Conservation (phyloP, 225 moss, liverwort and hornwort genomes). For the Polytrichum commune region DNA sequence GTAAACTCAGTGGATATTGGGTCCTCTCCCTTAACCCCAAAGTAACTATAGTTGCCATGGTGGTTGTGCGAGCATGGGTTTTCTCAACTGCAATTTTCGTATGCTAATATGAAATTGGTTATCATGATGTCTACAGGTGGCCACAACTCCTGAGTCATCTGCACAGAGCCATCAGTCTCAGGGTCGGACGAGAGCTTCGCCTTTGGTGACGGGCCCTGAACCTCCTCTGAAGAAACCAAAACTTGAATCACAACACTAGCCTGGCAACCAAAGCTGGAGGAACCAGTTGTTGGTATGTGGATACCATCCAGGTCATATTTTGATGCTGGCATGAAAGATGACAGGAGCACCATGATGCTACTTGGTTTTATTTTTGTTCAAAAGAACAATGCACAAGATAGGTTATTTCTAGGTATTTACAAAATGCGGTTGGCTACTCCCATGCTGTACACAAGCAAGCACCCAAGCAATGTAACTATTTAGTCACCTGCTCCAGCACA, state of each 20-base stretch:
- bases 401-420: neutral
- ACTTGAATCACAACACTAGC: conserved; percentile 10
- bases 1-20: too few relatives aligned
- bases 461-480: neutral
- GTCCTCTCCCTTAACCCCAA: too few relatives aligned
- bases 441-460: too few relatives aligned
- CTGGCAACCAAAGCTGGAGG: too few relatives aligned
- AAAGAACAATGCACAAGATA: neutral
- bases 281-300: neutral
- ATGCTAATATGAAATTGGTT: neutral
- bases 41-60: too few relatives aligned
- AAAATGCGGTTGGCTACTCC: neutral
- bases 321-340: neutral
- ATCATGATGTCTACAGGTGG: conserved; percentile 18
- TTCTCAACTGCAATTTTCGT: neutral
- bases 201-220: conserved; percentile 33
- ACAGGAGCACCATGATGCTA: neutral
- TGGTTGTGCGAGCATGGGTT: too few relatives aligned
- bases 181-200: conserved; percentile 42
- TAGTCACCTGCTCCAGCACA: neutral
- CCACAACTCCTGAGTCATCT: conserved; percentile 60
- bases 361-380: neutral
- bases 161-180: conserved; percentile 67
- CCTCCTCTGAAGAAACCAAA: conserved; percentile 34
- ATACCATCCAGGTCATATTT: neutral